A percentile compares a stretch with the other conserved stretches of the same genome.
Conservation (phyloP, 2,329 filamentous ascomycete species). For the Botrytis tulipae region DNA sequence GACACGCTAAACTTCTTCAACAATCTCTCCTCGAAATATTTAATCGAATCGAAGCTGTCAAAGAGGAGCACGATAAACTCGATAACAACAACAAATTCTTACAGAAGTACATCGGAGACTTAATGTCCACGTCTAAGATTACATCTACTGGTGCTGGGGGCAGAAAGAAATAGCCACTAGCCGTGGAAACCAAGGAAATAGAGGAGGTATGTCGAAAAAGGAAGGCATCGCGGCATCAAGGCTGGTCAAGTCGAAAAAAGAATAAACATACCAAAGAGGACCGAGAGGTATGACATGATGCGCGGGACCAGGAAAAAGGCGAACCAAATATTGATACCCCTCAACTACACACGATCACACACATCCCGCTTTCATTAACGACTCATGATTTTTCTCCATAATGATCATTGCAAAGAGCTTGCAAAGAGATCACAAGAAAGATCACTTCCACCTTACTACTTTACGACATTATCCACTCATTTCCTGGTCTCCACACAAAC, state of each 20-base stretch:
- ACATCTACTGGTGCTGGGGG: slow-evolving; percentile 47
- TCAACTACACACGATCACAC: slow-evolving; percentile 10
- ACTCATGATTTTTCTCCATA: slow-evolving; percentile 16
- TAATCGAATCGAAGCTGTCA: slow-evolving; percentile 90
- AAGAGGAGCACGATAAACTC: slow-evolving; percentile 92
- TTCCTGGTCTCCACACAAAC: slow-evolving; percentile 13
- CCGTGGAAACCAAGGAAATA: slow-evolving; percentile 15
- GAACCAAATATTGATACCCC: slow-evolving; percentile 14
- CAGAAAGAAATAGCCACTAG: slow-evolving; percentile 33
- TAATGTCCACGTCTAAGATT: slow-evolving; percentile 83
- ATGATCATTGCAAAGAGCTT: slow-evolving; percentile 18
- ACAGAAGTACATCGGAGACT: slow-evolving; percentile 95
- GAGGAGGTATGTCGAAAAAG: slow-evolving; percentile 19
- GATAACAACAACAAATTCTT: slow-evolving; percentile 96
- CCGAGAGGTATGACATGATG: slow-evolving; percentile 14
- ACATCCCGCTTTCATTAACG: slow-evolving; percentile 11
- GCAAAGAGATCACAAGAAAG: slow-evolving; percentile 15
- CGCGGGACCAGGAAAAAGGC: slow-evolving; percentile 13
- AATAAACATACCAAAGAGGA: slow-evolving; percentile 14
- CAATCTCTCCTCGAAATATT: slow-evolving; percentile 86
- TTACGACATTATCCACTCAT: slow-evolving; percentile 5
- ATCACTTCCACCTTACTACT: slow-evolving; percentile 8
- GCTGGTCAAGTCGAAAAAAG: slow-evolving; percentile 15
- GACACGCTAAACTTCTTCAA: slow-evolving; percentile 85
- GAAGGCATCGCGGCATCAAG: slow-evolving; percentile 17